Percentiles rank a stretch among this genome's conserved stretches.
Conservation (phyloP, 2,329 filamentous ascomycete genomes). For the Diatrype stigma region DNA sequence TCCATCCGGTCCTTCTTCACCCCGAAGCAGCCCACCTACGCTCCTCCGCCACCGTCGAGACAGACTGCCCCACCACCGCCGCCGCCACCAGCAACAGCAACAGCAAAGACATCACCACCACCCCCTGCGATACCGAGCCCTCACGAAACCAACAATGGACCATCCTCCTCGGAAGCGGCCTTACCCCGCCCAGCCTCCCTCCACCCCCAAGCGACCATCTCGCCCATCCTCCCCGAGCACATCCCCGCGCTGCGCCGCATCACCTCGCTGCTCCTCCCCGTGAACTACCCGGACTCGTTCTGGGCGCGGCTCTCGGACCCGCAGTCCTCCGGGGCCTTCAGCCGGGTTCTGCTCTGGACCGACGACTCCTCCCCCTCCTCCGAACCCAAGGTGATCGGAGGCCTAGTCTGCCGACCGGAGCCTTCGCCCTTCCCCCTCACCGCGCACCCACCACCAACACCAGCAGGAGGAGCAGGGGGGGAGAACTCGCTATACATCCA, state of each 20-base stretch:
- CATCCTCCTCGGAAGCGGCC: conserved; percentile 2
- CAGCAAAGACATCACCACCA: conserved; percentile 7
- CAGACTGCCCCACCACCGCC: conserved; percentile 12
- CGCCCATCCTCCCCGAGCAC: conserved; percentile 45
- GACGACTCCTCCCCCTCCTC: conserved; percentile 30
- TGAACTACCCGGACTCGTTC: conserved; percentile 61
- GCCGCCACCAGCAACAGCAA: conserved; percentile 4
- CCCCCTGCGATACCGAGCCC: conserved; percentile 14
- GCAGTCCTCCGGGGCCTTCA: conserved; percentile 48
- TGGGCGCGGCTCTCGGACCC: conserved; percentile 53
- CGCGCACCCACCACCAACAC: conserved; percentile 5
- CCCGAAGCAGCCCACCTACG: conserved; percentile 41
- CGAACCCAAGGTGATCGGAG: conserved; percentile 52
- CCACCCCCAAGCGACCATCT: conserved; percentile 48
- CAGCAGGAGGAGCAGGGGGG: conserved; percentile 12
- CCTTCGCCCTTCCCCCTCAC: conserved; percentile 33
- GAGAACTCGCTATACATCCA: conserved; percentile 58
- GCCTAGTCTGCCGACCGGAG: conserved; percentile 60
- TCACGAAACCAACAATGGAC: conserved; percentile 2
- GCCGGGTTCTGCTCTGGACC: conserved; percentile 56
- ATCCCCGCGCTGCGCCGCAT: conserved; percentile 58
- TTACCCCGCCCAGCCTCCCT: conserved; percentile 27
- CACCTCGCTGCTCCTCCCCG: conserved; percentile 60
- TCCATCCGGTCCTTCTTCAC: conserved; percentile 63
- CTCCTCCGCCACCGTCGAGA: conserved; percentile 31